phyloP scores from a whole-genome alignment of 2,329 filamentous ascomycete genomes.

The Corinectria fuckeliana region DNA sequence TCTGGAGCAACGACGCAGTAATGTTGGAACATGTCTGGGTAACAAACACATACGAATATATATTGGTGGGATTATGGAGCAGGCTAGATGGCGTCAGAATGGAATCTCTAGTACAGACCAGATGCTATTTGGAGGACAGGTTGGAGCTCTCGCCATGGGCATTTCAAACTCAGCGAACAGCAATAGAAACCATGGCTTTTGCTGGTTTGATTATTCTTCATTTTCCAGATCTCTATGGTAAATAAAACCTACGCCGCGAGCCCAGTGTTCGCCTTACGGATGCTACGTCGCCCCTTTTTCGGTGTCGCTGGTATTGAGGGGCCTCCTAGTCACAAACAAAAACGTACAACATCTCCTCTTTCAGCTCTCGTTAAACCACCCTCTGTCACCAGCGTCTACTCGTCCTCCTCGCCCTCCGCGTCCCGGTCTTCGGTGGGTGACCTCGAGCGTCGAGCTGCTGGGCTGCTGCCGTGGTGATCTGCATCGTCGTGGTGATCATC shows the following conservation, averaged over 20 bases:
- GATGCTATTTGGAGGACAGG: neutral
- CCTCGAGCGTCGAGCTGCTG: slow-evolving; percentile 33
- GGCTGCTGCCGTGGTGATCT: slow-evolving; percentile 36
- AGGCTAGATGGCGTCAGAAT: neutral
- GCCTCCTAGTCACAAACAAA: slow-evolving; percentile 5
- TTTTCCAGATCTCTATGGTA: slow-evolving; percentile 27
- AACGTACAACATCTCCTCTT: slow-evolving; percentile 27
- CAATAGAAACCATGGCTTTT: neutral
- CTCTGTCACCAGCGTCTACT: slow-evolving; percentile 23
- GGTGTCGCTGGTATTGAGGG: neutral
- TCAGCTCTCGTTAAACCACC: slow-evolving; percentile 33
- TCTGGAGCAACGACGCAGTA: neutral
- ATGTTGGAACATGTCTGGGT: neutral
- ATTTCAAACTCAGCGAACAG: neutral
- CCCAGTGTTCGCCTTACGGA: slow-evolving; percentile 22
- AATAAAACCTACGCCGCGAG: slow-evolving; percentile 30
- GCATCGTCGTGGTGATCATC: slow-evolving; percentile 40
- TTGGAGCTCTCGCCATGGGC: neutral
- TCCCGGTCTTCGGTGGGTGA: slow-evolving; percentile 47
- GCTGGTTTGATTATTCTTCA: slow-evolving; percentile 1
- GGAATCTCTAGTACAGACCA: neutral
- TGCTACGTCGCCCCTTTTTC: slow-evolving; percentile 17
- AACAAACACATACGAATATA: neutral
- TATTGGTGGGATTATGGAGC: neutral
- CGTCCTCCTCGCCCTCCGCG: slow-evolving; percentile 56